Base-by-base conservation (phyloP, 805 yeast species). In the Scheffersomyces coipomensis region DNA sequence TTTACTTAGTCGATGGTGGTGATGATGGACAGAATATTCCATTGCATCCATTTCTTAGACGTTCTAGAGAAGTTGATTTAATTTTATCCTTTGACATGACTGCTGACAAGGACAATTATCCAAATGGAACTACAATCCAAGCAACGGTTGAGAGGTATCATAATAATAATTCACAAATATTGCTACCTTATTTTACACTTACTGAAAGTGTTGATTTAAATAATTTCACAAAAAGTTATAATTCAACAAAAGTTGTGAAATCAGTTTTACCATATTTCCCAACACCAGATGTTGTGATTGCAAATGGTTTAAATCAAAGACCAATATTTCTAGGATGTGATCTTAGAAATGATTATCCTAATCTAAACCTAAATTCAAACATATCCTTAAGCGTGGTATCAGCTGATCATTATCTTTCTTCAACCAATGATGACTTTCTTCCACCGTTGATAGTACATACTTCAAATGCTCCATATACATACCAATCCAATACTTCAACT, bases 381-480 rank as follows among this genome's bases (percentile, higher is more conserved):
- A 24, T 12, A 12, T 24, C 12, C n/a, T n/a, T 24, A 12, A 24
- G 12, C 27, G 27, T n/a, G n/a, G 18, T 27, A 8, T 33, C 25
- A n/a, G 16, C 3, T 25, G 2, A 18, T 15, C 5, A 13, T 18
- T 22, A 24, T n/a, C 16, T 18, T 5, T 17, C 18, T 25, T n/a
- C 49, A 35, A 33, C 46, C 39, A 12, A 8, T 30, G 31, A n/a
- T 42, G 51, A 39, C 27, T 57, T 58, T 42, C 33, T 70, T 11
- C 81, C 82, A 2, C 86, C 87, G 0, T 51, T 81, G 26, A 63
- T 81, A 13, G 68, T 81, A 0, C 79, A 80, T 47, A 60, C 66
- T 35, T 71, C 78, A 3, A 81, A 81, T 48, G 48, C 62, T 2
- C 45, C 66, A 18, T 62, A 66, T 36, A 54, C 73, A 0, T 75